Percentiles rank a stretch among this genome's conserved stretches.
Evolutionary conservation across 2,329 filamentous ascomycete genomes (phyloP).

Genomic region (Phialemonium atrogriseum): DNA sequence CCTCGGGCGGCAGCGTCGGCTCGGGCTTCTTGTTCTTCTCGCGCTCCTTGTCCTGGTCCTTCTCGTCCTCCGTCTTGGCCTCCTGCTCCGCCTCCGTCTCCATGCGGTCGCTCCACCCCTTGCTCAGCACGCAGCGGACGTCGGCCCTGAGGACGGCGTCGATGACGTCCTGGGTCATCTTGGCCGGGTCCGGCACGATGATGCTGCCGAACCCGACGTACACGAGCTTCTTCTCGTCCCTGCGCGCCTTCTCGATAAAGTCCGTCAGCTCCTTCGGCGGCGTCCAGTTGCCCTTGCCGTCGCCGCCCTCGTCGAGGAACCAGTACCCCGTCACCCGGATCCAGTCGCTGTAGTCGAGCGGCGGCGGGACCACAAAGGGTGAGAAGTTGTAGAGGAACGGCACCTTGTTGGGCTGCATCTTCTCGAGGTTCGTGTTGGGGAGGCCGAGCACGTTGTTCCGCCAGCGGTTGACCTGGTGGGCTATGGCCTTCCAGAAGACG

Average conservation of each 20-base stretch:
- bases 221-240: slow-evolving; percentile 81
- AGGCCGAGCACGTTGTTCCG: slow-evolving; percentile 71
- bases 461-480: slow-evolving; percentile 89
- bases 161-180: slow-evolving; percentile 86
- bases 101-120: slow-evolving; percentile 87
- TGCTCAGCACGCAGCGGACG: slow-evolving; percentile 88
- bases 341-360: slow-evolving; percentile 95
- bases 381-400: slow-evolving; percentile 98
- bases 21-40: slow-evolving; percentile 49
- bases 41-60: slow-evolving; percentile 43
- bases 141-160: slow-evolving; percentile 86
- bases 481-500: slow-evolving; percentile 91
- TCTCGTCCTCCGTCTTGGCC: slow-evolving; percentile 34
- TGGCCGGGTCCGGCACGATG: slow-evolving; percentile 80
- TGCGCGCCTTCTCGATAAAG: slow-evolving; percentile 77
- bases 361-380: slow-evolving; percentile 85
- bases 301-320: slow-evolving; percentile 86
- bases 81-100: slow-evolving; percentile 4
- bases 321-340: slow-evolving; percentile 96
- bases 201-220: slow-evolving; percentile 98
- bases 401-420: slow-evolving; percentile 94
- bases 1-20: slow-evolving; percentile 67
- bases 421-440: slow-evolving; percentile 74
- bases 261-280: slow-evolving; percentile 67
- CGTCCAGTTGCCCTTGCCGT: slow-evolving; percentile 53